Conservation (phyloP, 768 basidiomycete genomes). For the Russula lepida region DNA sequence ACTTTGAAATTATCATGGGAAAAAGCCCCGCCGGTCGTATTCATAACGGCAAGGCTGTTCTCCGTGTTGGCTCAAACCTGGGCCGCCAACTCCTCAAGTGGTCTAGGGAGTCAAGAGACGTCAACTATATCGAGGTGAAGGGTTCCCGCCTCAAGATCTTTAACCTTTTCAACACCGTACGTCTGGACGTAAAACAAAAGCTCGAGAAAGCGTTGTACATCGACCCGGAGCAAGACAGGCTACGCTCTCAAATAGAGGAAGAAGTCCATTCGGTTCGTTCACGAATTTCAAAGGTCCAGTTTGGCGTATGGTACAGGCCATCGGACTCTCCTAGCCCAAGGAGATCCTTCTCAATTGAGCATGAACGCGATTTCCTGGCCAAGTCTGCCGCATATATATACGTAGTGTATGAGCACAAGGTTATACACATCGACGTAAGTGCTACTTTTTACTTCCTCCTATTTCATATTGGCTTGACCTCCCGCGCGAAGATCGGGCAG, state of each 20-base stretch:
- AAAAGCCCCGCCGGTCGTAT: constrained; percentile 40
- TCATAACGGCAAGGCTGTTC: constrained; percentile 45
- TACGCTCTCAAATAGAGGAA: constrained; percentile 18
- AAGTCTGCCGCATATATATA: constrained; percentile 43
- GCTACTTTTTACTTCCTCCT: too few relatives aligned
- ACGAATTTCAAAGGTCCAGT: constrained; percentile 55
- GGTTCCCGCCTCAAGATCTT: constrained; percentile 21
- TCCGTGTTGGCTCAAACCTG: constrained; percentile 27
- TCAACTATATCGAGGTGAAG: constrained; percentile 22
- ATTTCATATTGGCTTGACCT: neutral
- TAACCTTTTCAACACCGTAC: constrained; percentile 2
- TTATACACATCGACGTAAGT: constrained; percentile 52
- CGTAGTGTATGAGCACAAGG: constrained; percentile 63
- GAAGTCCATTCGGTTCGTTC: constrained; percentile 38
- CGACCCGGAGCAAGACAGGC: constrained; percentile 26
- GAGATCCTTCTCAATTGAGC: constrained; percentile 57
- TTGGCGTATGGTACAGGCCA: constrained; percentile 48
- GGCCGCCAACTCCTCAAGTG: constrained; percentile 42
- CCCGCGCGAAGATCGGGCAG: constrained; percentile 7
- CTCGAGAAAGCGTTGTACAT: constrained; percentile 30
- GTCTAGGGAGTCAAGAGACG: constrained; percentile 29
- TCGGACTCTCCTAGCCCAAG: constrained; percentile 19
- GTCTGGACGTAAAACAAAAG: constrained; percentile 8
- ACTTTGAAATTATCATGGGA: constrained; percentile 55
- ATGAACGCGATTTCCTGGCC: constrained; percentile 43